phyloP scores from a whole-genome alignment of 2,329 filamentous ascomycete genomes.

The Hysterium pulicare region DNA sequence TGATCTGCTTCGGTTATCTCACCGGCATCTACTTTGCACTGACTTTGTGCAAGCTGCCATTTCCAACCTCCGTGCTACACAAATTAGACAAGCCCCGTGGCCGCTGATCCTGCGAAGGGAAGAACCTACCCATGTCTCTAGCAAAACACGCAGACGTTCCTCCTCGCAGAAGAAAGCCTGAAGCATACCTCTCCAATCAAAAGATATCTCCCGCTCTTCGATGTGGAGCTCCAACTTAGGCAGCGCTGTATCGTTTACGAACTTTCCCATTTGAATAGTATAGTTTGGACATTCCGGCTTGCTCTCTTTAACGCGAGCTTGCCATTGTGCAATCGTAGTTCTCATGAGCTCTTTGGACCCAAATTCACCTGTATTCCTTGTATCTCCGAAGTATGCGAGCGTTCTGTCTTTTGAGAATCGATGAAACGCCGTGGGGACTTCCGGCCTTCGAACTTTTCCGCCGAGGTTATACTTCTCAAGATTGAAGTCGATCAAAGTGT shows the following conservation, averaged over 20 bases:
- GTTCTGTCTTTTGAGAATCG: conserved; percentile 10
- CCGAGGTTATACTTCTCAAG: conserved; percentile 34
- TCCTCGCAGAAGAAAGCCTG: conserved; percentile 32
- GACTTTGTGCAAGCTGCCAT: conserved; percentile 4
- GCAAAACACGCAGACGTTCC: conserved; percentile 11
- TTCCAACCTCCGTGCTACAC: neutral
- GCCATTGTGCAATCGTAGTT: conserved; percentile 16
- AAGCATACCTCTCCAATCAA: conserved; percentile 29
- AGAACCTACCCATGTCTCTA: conserved; percentile 4
- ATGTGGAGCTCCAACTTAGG: conserved; percentile 19
- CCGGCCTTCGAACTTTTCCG: conserved; percentile 25
- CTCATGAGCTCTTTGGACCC: conserved; percentile 15
- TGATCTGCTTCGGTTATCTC: conserved; percentile 13
- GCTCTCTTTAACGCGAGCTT: conserved; percentile 18
- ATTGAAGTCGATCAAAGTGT: conserved; percentile 24
- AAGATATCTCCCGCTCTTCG: conserved; percentile 16
- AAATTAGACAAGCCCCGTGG: neutral
- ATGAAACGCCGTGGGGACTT: conserved; percentile 19
- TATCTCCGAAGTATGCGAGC: conserved; percentile 18
- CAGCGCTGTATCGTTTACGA: conserved; percentile 33
- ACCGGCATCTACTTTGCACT: conserved; percentile 10
- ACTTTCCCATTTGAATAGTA: conserved; percentile 22
- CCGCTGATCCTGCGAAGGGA: neutral
- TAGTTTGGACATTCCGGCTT: conserved; percentile 31
- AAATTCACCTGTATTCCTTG: conserved; percentile 7